These are phyloP conservation scores for Novakomyces olei DNA, from an alignment of 805 yeast species.

Conservation along the genomic window DNA sequence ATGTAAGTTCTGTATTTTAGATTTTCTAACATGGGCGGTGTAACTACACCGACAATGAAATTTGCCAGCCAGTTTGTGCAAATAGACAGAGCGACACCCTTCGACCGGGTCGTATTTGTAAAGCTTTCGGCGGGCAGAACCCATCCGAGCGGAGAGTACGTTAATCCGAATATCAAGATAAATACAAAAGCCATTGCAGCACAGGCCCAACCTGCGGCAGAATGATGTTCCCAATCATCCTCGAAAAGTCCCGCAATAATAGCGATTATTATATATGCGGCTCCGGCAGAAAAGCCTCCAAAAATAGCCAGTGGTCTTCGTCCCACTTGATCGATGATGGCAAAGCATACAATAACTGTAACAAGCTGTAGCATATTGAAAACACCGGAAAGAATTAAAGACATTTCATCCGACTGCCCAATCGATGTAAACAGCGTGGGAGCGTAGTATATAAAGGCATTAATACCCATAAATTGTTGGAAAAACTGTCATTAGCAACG, in stretches of 20 bases:
- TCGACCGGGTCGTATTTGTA: slow-evolving; percentile 44
- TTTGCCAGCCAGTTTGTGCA: slow-evolving; percentile 49
- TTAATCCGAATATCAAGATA: slow-evolving; percentile 9
- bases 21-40: slow-evolving; percentile 25
- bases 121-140: slow-evolving; percentile 42
- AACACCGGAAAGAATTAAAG: slow-evolving; percentile 23
- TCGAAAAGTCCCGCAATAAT: slow-evolving; percentile 20
- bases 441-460: slow-evolving; percentile 26
- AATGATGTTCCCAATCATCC: slow-evolving; percentile 17
- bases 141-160: slow-evolving; percentile 20
- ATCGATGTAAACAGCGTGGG: slow-evolving; percentile 24
- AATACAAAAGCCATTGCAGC: slow-evolving; percentile 10
- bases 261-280: slow-evolving; percentile 19
- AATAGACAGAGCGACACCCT: slow-evolving; percentile 38
- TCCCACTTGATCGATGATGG: slow-evolving; percentile 35
- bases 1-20: slow-evolving; percentile 6
- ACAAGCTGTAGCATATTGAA: slow-evolving; percentile 21
- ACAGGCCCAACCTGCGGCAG: slow-evolving; percentile 8
- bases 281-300: slow-evolving; percentile 43
- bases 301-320: slow-evolving; percentile 37
- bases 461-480: slow-evolving; percentile 20
- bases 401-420: slow-evolving; percentile 24
- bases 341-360: slow-evolving; percentile 33
- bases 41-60: slow-evolving; percentile 20
- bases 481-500: too few species aligned